Evolutionary conservation across 1,139 yeast species (phyloP), one percentile per base, ranked within the genome.

Genomic region (Taphrina wiesneri): DNA sequence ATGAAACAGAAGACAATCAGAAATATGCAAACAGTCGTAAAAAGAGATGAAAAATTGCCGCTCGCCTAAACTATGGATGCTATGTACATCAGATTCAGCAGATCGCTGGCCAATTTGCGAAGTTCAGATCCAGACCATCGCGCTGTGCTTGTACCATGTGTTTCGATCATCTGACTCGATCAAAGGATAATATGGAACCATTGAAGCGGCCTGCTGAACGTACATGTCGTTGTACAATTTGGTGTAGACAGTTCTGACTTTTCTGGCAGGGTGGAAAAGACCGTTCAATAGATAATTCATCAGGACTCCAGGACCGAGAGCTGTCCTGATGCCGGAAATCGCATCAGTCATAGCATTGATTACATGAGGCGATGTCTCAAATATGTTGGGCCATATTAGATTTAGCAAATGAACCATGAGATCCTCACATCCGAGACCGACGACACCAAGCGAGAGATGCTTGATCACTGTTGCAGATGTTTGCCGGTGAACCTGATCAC

Each of bases 401-500:
- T 90, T 88, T 73, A 90, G 76, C 67, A 83, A 81, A 74, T 89
- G 93, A 9, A 87, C 74, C 75, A 87, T 85, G 32, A 88, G 88
- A 70, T 87, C 95, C 70, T 87, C 95, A 69, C 84, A 81, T 0
- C 93, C 90, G 13, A 81, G 75, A 0, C 97, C 97, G 49, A 83
- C 79, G 73, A 95, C 86, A 36, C 92, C 88, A 47, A 91, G 75
- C 0, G 97, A 90, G 74, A 93, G 79, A 72, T 91, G 96, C 72
- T 85, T 85, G 1, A 91, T 85, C 0, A 90, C 96, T 0, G 91
- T 86, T 0, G 99, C 90, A 0, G 98, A 97, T 0, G 97, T 93
- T 76, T 95, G 99, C 60, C 99, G 82, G 73, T 93, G 97, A 2
- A 93, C 98, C 59, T 85, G 86, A 74, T 92, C 98, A 68, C 97